phyloP scores from a whole-genome alignment of 208 protist species.

The Crithidia thermophila region DNA sequence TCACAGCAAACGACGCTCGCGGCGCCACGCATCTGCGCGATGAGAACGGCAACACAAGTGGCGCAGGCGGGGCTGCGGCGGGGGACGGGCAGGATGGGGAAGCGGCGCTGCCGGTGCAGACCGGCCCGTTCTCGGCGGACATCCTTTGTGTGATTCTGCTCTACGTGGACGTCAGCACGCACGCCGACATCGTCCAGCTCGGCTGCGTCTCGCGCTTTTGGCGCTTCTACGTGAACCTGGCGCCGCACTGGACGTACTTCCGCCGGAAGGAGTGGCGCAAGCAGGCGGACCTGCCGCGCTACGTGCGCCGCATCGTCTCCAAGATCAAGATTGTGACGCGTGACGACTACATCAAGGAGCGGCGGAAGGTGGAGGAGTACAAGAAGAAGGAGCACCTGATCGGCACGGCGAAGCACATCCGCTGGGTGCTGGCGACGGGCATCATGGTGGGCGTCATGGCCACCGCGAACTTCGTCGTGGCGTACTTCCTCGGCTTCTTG shows the following conservation, averaged over 20 bases:
- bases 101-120: constrained; percentile 45
- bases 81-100: background rate
- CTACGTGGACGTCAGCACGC: constrained; percentile 61
- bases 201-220: constrained; percentile 75
- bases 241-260: constrained; percentile 87
- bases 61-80: too few relatives aligned
- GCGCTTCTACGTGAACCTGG: constrained; percentile 78
- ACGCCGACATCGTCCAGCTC: constrained; percentile 60
- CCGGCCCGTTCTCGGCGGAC: constrained; percentile 74
- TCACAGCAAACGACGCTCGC: constrained; percentile 40
- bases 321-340: constrained; percentile 84
- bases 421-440: constrained; percentile 74
- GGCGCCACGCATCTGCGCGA: constrained; percentile 10
- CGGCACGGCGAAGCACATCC: constrained; percentile 54
- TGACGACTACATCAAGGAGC: constrained; percentile 76
- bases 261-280: constrained; percentile 55
- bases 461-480: constrained; percentile 71
- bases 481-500: constrained; percentile 77
- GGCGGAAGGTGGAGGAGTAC: constrained; percentile 55
- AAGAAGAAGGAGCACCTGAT: constrained; percentile 58
- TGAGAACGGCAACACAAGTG: background rate
- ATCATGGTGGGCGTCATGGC: constrained; percentile 63
- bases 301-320: constrained; percentile 60
- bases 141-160: constrained; percentile 73
- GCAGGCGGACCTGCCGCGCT: constrained; percentile 57